Percentiles rank a stretch among this genome's conserved stretches.
Conservation (phyloP, 441 rosid species). For the Metrosideros polymorpha region DNA sequence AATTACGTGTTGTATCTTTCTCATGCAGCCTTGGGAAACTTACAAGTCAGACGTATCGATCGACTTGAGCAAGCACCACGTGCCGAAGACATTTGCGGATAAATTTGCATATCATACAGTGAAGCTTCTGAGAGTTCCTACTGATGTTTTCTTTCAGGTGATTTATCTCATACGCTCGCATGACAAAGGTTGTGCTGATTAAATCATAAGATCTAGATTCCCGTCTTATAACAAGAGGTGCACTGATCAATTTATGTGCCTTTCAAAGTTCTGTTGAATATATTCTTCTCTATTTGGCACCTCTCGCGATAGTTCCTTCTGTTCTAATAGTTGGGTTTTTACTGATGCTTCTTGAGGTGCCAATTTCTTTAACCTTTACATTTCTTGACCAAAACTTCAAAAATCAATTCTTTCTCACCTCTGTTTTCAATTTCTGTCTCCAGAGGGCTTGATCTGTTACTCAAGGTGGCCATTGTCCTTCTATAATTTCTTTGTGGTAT, state of each 20-base stretch:
- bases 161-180: not conserved
- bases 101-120: constrained; percentile 59
- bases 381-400: not conserved
- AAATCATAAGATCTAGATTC: not conserved
- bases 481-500: not conserved
- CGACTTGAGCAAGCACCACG: constrained; percentile 67
- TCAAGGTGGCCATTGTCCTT: not conserved
- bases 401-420: not conserved
- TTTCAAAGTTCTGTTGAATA: not conserved
- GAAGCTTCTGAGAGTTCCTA: constrained; percentile 52
- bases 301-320: not conserved
- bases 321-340: not conserved
- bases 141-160: constrained; percentile 69
- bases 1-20: not conserved
- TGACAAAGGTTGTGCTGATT: not conserved
- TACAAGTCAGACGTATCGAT: constrained; percentile 41
- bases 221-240: not conserved
- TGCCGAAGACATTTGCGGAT: constrained; percentile 41
- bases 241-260: not conserved
- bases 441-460: not conserved
- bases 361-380: not conserved
- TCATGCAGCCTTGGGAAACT: constrained; percentile 71
- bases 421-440: not conserved
- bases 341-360: not conserved
- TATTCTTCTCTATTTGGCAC: not conserved